Conservation (phyloP, 148 eudicot genomes). For the Suaeda aralocaspica region DNA sequence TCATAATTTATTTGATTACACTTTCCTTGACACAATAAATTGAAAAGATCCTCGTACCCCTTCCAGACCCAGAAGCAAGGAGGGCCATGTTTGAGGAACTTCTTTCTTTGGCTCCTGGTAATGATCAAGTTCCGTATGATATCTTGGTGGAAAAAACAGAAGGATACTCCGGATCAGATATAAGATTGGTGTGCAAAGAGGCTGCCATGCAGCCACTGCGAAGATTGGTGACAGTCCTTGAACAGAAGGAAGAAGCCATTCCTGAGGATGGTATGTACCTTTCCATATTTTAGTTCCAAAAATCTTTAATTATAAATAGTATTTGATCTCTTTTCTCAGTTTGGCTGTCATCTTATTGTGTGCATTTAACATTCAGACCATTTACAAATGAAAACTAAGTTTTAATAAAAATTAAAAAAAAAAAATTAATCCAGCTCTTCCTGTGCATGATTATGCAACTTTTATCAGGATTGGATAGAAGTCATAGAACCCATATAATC, state of each 20-base stretch:
- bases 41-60: slow-evolving; percentile 87
- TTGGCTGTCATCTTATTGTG: too few relatives aligned
- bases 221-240: slow-evolving; percentile 72
- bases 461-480: too few relatives aligned
- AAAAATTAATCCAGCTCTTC: too few relatives aligned
- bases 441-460: too few relatives aligned
- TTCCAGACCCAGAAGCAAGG: slow-evolving; percentile 94
- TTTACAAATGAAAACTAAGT: too few relatives aligned
- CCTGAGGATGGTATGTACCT: slow-evolving; percentile 76
- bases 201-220: slow-evolving; percentile 99
- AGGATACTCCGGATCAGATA: slow-evolving; percentile 94
- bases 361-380: too few relatives aligned
- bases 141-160: slow-evolving; percentile 69
- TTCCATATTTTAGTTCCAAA: not conserved
- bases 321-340: too few relatives aligned
- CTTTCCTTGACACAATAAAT: slow-evolving; percentile 26
- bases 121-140: slow-evolving; percentile 66
- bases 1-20: not conserved
- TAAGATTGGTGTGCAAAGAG: slow-evolving; percentile 90
- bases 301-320: not conserved
- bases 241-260: slow-evolving; percentile 53
- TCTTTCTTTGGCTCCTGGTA: slow-evolving; percentile 47
- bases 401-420: too few relatives aligned
- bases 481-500: too few relatives aligned
- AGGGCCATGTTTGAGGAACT: slow-evolving; percentile 86